Percentiles rank a stretch among this genome's conserved stretches.
Conservation (phyloP, 208 protist genomes). For the Herpetomonas samuelpessoai region DNA sequence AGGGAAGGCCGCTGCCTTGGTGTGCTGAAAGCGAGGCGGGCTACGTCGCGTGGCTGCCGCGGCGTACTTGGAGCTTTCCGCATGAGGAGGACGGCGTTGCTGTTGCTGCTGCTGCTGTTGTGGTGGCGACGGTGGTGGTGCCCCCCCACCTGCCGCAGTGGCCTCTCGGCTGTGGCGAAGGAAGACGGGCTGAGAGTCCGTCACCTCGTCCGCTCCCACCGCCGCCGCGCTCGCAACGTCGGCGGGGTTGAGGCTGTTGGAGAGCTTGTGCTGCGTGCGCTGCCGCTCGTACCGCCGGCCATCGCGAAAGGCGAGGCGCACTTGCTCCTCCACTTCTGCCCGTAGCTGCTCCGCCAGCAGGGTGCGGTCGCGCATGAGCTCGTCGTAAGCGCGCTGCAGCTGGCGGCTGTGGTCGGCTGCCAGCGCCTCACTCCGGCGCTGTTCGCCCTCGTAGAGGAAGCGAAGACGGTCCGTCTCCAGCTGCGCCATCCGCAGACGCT, state of each 20-base stretch:
- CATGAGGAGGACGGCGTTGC: background rate
- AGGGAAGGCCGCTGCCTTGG: too few relatives aligned
- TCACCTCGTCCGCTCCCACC: too few relatives aligned
- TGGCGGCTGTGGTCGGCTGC: slow-evolving; percentile 59
- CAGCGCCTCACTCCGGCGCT: slow-evolving; percentile 56
- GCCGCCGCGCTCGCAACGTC: too few relatives aligned
- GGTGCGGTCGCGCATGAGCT: slow-evolving; percentile 69
- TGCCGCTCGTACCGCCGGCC: slow-evolving; percentile 54
- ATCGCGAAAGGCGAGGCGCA: slow-evolving; percentile 68
- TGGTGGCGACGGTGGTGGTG: background rate
- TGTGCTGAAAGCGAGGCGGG: background rate
- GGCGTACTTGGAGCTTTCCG: background rate
- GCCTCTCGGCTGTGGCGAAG: too few relatives aligned
- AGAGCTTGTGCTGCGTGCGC: slow-evolving; percentile 9
- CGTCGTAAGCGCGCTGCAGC: slow-evolving; percentile 68
- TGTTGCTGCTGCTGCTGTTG: background rate
- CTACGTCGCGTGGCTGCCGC: background rate
- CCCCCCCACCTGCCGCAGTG: too few relatives aligned
- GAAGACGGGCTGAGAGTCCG: too few relatives aligned
- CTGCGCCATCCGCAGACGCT: slow-evolving; percentile 41
- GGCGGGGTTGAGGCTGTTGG: background rate
- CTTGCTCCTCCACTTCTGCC: slow-evolving; percentile 69
- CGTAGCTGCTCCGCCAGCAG: slow-evolving; percentile 57
- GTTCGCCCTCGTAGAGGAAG: slow-evolving; percentile 53
- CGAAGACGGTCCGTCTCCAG: slow-evolving; percentile 48